A percentile compares a stretch with the other conserved stretches of the same genome.
phyloP scores from a whole-genome alignment of 1,139 yeast species.

The Candida pseudoviswanathii region DNA sequence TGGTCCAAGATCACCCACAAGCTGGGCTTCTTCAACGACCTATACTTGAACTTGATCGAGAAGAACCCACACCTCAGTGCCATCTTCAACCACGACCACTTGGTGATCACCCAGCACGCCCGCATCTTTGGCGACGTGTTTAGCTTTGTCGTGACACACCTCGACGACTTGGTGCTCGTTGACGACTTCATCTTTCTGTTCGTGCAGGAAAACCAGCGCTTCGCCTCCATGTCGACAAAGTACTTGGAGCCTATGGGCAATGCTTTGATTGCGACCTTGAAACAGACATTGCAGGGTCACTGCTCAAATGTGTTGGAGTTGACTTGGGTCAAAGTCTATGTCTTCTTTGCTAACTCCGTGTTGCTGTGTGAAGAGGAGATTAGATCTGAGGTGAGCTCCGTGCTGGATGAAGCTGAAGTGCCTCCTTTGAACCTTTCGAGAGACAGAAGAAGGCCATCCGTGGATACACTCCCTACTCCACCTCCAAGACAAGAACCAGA shows the following conservation, averaged over 20 bases:
- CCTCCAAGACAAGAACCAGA: conserved; percentile 1
- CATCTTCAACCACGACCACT: conserved; percentile 26
- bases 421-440: conserved; percentile 21
- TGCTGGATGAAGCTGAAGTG: conserved; percentile 17
- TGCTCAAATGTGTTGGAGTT: conserved; percentile 38
- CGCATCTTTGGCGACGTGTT: conserved; percentile 40
- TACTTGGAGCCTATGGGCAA: conserved; percentile 50
- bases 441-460: conserved; percentile 5
- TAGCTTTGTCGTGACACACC: conserved; percentile 33
- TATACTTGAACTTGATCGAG: conserved; percentile 38
- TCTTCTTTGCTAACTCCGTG: conserved; percentile 41
- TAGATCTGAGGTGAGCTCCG: conserved; percentile 15
- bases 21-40: conserved; percentile 32
- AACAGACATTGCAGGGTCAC: conserved; percentile 38
- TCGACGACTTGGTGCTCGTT: conserved; percentile 31
- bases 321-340: conserved; percentile 45
- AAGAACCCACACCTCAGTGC: conserved; percentile 30
- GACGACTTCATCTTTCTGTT: conserved; percentile 39
- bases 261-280: conserved; percentile 41
- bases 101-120: conserved; percentile 32
- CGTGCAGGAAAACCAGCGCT: conserved; percentile 32
- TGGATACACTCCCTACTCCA: conserved; percentile 6
- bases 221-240: conserved; percentile 26
- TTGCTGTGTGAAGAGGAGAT: conserved; percentile 24
- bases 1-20: conserved; percentile 36